A percentile compares a stretch with the other conserved stretches of the same genome.
Conservation (phyloP, 495 filamentous ascomycete genomes). For the Thermothielavioides terrestris region DNA sequence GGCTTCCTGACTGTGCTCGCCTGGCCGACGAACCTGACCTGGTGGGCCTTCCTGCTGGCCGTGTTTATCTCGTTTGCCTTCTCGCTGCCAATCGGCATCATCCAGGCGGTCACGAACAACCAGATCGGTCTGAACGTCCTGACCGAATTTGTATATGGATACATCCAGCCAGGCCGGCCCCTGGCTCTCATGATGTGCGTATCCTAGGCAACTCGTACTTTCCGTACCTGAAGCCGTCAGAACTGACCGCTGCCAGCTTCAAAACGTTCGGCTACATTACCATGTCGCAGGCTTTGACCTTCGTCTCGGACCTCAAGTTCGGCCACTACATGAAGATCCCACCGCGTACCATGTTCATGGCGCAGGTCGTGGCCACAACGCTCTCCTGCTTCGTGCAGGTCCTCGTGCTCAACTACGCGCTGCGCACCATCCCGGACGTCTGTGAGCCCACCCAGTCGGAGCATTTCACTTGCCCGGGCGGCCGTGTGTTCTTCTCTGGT, state of each 20-base stretch:
- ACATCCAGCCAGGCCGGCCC: conserved; percentile 58
- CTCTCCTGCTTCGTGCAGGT: conserved; percentile 60
- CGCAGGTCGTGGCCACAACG: conserved; percentile 58
- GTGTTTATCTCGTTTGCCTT: conserved; percentile 50
- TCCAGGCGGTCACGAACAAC: conserved; percentile 59
- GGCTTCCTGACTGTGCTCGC: conserved; percentile 55
- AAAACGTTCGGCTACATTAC: conserved; percentile 70
- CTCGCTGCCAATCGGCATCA: conserved; percentile 48
- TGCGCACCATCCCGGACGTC: conserved; percentile 51
- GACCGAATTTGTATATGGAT: conserved; percentile 64
- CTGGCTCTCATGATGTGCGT: conserved; percentile 60
- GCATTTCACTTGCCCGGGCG: conserved; percentile 61
- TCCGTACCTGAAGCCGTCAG: too few species aligned
- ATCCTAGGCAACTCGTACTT: too few species aligned
- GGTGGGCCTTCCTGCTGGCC: conserved; percentile 60
- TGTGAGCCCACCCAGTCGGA: conserved; percentile 53
- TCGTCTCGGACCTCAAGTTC: conserved; percentile 47
- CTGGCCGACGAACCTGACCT: conserved; percentile 56
- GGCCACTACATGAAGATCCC: conserved; percentile 69
- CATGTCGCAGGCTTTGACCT: conserved; percentile 50
- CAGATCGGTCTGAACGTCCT: conserved; percentile 60
- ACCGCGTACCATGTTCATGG: conserved; percentile 58
- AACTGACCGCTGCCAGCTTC: conserved; percentile 46
- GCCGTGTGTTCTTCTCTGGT: conserved; percentile 58
- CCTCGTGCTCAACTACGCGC: conserved; percentile 55